Conservation (phyloP, 2,329 filamentous ascomycete genomes). For the Alternaria tenuissima region DNA sequence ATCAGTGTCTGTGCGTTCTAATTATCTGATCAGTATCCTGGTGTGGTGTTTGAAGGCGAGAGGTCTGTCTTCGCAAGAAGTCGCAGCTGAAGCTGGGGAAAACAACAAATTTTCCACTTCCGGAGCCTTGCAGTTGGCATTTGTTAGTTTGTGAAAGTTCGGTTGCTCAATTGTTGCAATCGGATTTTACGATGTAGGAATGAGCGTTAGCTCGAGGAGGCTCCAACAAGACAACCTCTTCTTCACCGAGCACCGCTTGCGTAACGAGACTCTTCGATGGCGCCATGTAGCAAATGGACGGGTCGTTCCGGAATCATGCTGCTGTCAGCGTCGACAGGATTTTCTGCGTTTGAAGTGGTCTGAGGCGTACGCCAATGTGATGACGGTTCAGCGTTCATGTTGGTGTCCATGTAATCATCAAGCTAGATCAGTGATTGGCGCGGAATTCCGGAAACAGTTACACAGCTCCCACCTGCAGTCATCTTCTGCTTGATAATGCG, state of each 20-base stretch:
- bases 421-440: neutral
- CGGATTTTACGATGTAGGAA: neutral
- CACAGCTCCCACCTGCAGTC: neutral
- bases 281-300: neutral
- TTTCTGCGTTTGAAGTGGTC: neutral
- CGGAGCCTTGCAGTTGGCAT: neutral
- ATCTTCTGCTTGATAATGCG: neutral
- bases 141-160: neutral
- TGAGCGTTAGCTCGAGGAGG: neutral
- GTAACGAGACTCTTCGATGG: neutral
- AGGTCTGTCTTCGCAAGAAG: neutral
- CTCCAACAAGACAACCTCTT: neutral
- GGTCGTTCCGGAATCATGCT: neutral
- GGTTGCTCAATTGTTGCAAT: neutral
- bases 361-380: neutral
- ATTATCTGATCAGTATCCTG: neutral
- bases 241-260: neutral
- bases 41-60: neutral
- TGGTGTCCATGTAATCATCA: neutral
- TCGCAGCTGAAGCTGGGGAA: neutral
- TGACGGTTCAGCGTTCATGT: neutral
- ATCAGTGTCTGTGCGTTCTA: neutral
- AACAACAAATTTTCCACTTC: neutral
- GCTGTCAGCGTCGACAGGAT: neutral
- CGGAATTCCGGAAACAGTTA: neutral